phyloP scores from a whole-genome alignment of 139 green algal genomes.

The Gonium pectorale region DNA sequence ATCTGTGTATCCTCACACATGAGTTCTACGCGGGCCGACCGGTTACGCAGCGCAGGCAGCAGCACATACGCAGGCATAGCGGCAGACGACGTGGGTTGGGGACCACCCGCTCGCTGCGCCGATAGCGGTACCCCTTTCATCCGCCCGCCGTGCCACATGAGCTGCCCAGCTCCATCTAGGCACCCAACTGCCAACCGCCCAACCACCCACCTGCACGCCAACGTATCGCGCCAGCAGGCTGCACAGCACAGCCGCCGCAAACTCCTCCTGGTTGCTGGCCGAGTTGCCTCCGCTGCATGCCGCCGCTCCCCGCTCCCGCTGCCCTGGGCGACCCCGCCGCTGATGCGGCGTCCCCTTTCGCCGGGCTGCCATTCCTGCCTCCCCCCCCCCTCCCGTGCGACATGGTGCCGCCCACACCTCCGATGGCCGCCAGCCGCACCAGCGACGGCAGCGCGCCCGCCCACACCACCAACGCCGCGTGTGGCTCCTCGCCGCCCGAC shows the following conservation, averaged over 20 bases:
- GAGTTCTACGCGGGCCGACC: too few relatives aligned
- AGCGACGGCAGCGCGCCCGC: conserved; percentile 26
- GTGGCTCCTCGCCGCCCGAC: conserved; percentile 45
- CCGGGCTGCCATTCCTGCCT: too few relatives aligned
- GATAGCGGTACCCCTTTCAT: too few relatives aligned
- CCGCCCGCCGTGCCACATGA: background rate
- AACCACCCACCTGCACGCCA: conserved; percentile 45
- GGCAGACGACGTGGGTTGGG: too few relatives aligned
- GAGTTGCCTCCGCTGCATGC: background rate
- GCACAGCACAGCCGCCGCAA: conserved; percentile 55
- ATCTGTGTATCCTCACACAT: too few relatives aligned
- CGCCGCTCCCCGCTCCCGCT: background rate
- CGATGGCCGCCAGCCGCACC: background rate
- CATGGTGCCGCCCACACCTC: background rate
- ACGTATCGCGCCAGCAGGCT: conserved; percentile 44
- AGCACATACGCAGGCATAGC: too few relatives aligned
- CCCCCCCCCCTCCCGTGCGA: background rate
- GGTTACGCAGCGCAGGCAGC: too few relatives aligned
- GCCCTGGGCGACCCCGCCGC: background rate
- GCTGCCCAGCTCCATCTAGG: background rate
- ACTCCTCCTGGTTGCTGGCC: conserved; percentile 41
- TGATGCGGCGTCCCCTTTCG: too few relatives aligned
- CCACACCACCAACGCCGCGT: conserved; percentile 55
- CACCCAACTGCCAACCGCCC: too few relatives aligned
- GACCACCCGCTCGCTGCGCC: too few relatives aligned